These are phyloP conservation scores for Parmales sp. DNA, from an alignment of 108 stramenopile genomes.

Conservation along the genomic window DNA sequence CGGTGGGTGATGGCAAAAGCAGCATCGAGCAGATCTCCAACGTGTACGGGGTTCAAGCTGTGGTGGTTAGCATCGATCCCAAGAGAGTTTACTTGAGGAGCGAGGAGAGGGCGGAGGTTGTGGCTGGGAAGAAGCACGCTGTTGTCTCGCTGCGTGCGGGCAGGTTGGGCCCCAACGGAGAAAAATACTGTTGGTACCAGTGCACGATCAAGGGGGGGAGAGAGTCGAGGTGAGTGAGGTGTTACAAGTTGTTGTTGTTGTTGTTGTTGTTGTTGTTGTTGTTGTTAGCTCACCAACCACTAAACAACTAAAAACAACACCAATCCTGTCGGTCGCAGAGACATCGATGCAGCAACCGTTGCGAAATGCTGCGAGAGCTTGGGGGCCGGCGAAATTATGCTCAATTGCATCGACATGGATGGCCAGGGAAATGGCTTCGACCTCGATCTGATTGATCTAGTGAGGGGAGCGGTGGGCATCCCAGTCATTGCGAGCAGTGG, in stretches of 20 bases:
- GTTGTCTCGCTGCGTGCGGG: conserved; percentile 50
- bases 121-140: conserved; percentile 25
- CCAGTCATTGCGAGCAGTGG: conserved; percentile 97
- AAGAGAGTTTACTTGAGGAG: conserved; percentile 77
- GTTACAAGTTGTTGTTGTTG: too few relatives aligned
- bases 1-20: conserved; percentile 56
- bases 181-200: conserved; percentile 89
- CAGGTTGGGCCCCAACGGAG: conserved; percentile 64
- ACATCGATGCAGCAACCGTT: conserved; percentile 85
- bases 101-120: conserved; percentile 17
- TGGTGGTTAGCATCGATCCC: conserved; percentile 96
- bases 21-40: conserved; percentile 81
- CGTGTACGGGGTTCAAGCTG: conserved; percentile 95
- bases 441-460: conserved; percentile 72
- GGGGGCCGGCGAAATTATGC: conserved; percentile 95
- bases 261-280: too few relatives aligned
- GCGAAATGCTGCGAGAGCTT: conserved; percentile 68
- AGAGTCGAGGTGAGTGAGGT: too few relatives aligned
- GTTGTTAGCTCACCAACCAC: too few relatives aligned
- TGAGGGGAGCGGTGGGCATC: conserved; percentile 77
- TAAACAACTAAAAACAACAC: too few relatives aligned
- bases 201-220: conserved; percentile 95
- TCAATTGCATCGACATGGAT: conserved; percentile 98
- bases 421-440: conserved; percentile 94
- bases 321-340: too few relatives aligned